Percentiles rank a stretch among this genome's conserved stretches.
phyloP scores from a whole-genome alignment of 2,329 filamentous ascomycete species.

The Fusarium sp. region DNA sequence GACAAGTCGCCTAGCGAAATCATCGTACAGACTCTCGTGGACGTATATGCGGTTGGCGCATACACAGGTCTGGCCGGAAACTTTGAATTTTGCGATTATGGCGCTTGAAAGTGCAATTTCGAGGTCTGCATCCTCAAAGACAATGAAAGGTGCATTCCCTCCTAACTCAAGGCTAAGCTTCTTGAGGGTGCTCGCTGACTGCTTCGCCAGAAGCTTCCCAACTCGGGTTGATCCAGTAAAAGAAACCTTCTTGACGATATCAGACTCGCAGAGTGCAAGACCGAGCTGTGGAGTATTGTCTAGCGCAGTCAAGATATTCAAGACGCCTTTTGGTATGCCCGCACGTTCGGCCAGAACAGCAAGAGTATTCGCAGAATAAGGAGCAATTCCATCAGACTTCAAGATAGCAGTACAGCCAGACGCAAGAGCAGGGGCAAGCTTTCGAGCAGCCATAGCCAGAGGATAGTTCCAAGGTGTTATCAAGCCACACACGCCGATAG shows the following conservation, averaged over 20 bases:
- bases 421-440: conserved; percentile 69
- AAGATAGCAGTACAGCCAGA: conserved; percentile 83
- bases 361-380: conserved; percentile 87
- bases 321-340: conserved; percentile 61
- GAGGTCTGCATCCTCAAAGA: no score
- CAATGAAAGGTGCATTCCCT: conserved; percentile 75
- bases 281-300: conserved; percentile 78
- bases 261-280: conserved; percentile 72
- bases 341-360: conserved; percentile 85
- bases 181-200: conserved; percentile 78
- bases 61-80: conserved; percentile 91
- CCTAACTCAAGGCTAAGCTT: conserved; percentile 74
- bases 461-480: conserved; percentile 69
- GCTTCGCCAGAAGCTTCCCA: conserved; percentile 75
- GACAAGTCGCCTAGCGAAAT: conserved; percentile 74
- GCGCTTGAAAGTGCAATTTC: conserved; percentile 69
- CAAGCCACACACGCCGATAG: conserved; percentile 52
- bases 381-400: conserved; percentile 89
- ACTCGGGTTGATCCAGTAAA: conserved; percentile 75
- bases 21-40: conserved; percentile 79
- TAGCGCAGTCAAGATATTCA: conserved; percentile 74
- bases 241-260: conserved; percentile 78
- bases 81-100: conserved; percentile 87
- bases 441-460: conserved; percentile 64
- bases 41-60: conserved; percentile 86